These are phyloP conservation scores for Ascochyta koolunga DNA, from an alignment of 2,329 filamentous ascomycete genomes.

Conservation along the genomic window DNA sequence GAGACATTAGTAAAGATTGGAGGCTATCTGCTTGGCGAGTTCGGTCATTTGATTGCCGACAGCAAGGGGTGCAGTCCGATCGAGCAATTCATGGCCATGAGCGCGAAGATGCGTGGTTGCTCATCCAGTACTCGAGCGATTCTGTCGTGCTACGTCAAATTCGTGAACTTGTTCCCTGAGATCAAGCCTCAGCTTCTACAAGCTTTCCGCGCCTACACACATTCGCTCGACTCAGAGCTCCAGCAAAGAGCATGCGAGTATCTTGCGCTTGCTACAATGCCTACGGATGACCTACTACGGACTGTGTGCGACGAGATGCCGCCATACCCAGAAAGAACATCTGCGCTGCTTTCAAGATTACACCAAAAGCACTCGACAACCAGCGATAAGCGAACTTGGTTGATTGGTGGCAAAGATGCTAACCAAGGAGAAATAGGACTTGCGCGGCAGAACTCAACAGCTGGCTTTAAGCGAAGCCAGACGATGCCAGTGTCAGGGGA, in stretches of 20 bases:
- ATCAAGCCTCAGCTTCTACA: constrained; percentile 94
- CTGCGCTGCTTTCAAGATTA: constrained; percentile 85
- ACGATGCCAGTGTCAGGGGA: constrained; percentile 57
- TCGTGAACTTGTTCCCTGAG: constrained; percentile 96
- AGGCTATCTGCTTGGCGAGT: constrained; percentile 93
- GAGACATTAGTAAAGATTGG: constrained; percentile 98
- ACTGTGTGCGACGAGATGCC: constrained; percentile 99
- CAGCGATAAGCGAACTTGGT: constrained; percentile 95
- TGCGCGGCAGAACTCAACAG: constrained; percentile 66
- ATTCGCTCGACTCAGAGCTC: constrained; percentile 91
- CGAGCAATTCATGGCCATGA: constrained; percentile 92
- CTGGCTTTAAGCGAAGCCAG: constrained; percentile 85
- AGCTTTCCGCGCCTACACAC: constrained; percentile 90
- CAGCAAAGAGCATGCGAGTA: constrained; percentile 98
- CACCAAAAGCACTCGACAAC: constrained; percentile 94
- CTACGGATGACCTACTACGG: constrained; percentile 87
- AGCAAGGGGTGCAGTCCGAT: constrained; percentile 92
- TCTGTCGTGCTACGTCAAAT: constrained; percentile 94
- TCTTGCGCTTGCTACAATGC: constrained; percentile 79
- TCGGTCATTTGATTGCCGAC: constrained; percentile 94
- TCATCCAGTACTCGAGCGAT: constrained; percentile 91
- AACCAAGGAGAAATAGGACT: constrained; percentile 86
- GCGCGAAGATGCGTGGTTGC: constrained; percentile 85
- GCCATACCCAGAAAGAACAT: constrained; percentile 92
- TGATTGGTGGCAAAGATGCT: constrained; percentile 95